Evolutionary conservation across 2,329 filamentous ascomycete species (phyloP).

Genomic region (Hymenotorrendiella dingleyae): DNA sequence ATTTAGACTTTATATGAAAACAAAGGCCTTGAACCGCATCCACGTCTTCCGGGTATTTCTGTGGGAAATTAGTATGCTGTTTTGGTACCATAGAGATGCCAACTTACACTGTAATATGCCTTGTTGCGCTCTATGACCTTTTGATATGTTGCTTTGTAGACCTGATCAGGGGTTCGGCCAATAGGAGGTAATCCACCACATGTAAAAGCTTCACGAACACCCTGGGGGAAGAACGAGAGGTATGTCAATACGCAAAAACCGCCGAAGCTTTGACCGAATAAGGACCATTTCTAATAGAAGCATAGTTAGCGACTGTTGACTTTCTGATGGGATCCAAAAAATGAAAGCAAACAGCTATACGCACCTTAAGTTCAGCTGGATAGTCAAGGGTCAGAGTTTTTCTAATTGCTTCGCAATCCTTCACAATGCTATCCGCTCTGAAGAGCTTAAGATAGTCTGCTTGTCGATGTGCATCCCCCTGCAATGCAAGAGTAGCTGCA

Average conservation of each 20-base stretch:
- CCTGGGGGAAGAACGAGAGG: conserved; percentile 71
- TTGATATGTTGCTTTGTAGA: conserved; percentile 67
- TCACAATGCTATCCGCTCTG: conserved; percentile 84
- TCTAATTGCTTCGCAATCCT: conserved; percentile 81
- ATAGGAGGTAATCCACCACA: conserved; percentile 80
- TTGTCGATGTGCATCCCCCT: conserved; percentile 61
- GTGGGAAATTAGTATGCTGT: conserved; percentile 41
- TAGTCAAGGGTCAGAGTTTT: conserved; percentile 65
- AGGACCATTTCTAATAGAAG: conserved; percentile 59
- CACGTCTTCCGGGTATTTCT: conserved; percentile 78
- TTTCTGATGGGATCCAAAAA: background rate
- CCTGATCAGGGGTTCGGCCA: conserved; percentile 62
- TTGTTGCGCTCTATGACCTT: conserved; percentile 67
- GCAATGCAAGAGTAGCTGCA: conserved; percentile 60
- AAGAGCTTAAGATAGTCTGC: conserved; percentile 78
- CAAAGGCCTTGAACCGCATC: conserved; percentile 61
- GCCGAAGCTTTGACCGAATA: conserved; percentile 88
- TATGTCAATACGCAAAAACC: conserved; percentile 84
- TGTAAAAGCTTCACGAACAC: conserved; percentile 75
- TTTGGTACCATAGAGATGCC: background rate
- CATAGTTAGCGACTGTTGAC: background rate
- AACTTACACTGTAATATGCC: conserved; percentile 45
- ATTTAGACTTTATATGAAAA: conserved; percentile 53
- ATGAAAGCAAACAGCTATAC: no score
- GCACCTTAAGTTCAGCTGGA: conserved; percentile 64